phyloP scores from a whole-genome alignment of 1,284 basidiomycete genomes.

The Irpex sp. region DNA sequence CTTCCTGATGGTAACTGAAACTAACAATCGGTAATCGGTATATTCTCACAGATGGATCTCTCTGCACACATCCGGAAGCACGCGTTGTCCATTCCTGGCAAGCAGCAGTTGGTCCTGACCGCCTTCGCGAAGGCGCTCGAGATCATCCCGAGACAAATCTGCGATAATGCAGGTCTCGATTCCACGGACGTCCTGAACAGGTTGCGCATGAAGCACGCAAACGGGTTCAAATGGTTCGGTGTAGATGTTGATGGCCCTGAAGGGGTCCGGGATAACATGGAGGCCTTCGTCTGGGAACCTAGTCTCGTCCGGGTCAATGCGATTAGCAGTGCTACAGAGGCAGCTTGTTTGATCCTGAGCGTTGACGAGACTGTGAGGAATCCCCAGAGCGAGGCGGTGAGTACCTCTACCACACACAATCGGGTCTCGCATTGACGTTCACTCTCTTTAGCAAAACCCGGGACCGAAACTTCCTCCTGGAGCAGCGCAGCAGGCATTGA shows the following conservation, averaged over 20 bases:
- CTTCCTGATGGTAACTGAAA: slow-evolving; percentile 3
- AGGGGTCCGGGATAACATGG: slow-evolving; percentile 93
- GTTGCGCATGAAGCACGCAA: slow-evolving; percentile 93
- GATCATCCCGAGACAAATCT: slow-evolving; percentile 96
- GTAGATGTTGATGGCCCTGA: slow-evolving; percentile 91
- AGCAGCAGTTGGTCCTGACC: slow-evolving; percentile 92
- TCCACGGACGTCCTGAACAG: slow-evolving; percentile 98
- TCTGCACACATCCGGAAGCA: slow-evolving; percentile 90
- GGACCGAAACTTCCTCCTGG: slow-evolving; percentile 85
- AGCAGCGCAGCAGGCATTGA: slow-evolving; percentile 74
- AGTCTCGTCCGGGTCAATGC: slow-evolving; percentile 95
- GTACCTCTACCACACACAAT: slow-evolving; percentile 21
- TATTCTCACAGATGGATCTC: slow-evolving; percentile 78
- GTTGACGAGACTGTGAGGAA: slow-evolving; percentile 95
- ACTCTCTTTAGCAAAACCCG: slow-evolving; percentile 44
- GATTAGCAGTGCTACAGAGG: slow-evolving; percentile 91
- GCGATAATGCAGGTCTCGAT: slow-evolving; percentile 97
- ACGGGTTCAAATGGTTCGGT: slow-evolving; percentile 85
- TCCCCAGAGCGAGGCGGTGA: slow-evolving; percentile 84
- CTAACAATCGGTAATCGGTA: background rate
- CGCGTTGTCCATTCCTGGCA: slow-evolving; percentile 91
- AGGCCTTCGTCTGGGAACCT: slow-evolving; percentile 98
- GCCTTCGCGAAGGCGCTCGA: slow-evolving; percentile 97
- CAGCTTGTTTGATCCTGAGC: slow-evolving; percentile 91
- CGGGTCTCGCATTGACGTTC: slow-evolving; percentile 6